Evolutionary conservation across 1,284 basidiomycete genomes (phyloP).

Genomic region (Sanguinoderma infundibulare): DNA sequence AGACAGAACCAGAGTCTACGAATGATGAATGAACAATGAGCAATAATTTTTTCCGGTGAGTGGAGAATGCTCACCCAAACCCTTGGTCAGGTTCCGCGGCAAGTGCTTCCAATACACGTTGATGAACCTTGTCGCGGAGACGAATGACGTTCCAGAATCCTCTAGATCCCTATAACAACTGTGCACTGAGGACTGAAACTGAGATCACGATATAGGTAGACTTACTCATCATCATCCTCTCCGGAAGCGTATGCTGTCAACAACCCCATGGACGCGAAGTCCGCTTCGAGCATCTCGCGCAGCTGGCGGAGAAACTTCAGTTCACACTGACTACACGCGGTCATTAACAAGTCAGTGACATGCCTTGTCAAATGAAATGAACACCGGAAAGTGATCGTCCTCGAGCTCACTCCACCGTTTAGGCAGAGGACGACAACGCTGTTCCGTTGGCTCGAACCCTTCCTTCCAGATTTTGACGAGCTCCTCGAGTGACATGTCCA

Average conservation of each 20-base stretch:
- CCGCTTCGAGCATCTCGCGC: not conserved
- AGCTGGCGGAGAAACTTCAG: not conserved
- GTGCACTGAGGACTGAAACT: not conserved
- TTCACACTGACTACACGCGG: no score
- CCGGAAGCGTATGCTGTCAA: not conserved
- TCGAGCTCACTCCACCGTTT: constrained; percentile 54
- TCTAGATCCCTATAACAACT: constrained; percentile 8
- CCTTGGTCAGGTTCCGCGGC: constrained; percentile 54
- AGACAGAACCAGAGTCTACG: constrained; percentile 64
- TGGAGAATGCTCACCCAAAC: constrained; percentile 46
- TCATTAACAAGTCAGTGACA: constrained; percentile 21
- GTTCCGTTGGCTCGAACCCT: constrained; percentile 32
- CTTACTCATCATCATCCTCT: not conserved
- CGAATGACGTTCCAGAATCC: constrained; percentile 29
- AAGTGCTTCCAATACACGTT: constrained; percentile 67
- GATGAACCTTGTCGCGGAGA: constrained; percentile 57
- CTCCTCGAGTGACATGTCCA: constrained; percentile 42
- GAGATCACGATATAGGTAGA: not conserved
- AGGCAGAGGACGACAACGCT: constrained; percentile 54
- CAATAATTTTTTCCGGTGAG: no score
- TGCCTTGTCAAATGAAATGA: constrained; percentile 67
- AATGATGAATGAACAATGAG: not conserved
- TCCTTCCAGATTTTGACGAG: constrained; percentile 33
- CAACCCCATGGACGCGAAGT: not conserved
- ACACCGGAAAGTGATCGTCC: constrained; percentile 71